Evolutionary conservation across 805 yeast species (phyloP).

Genomic region (Saturnispora silvae): DNA sequence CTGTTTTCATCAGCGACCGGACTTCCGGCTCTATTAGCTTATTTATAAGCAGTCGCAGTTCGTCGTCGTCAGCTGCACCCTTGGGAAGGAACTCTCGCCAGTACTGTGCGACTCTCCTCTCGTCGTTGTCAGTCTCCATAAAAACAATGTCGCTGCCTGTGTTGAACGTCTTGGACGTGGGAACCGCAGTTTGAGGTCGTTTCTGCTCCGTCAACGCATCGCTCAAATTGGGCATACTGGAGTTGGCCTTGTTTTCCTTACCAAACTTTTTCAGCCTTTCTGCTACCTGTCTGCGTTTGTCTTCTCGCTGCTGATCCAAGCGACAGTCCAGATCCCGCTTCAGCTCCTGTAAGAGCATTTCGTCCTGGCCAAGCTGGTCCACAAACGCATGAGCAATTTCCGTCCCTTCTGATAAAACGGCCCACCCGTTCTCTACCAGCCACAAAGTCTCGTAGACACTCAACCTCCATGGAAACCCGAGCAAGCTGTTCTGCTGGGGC

Average conservation of each 20-base stretch:
- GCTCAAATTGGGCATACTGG: constrained; percentile 13
- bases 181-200: constrained; percentile 2
- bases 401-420: constrained; percentile 11
- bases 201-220: constrained; percentile 7
- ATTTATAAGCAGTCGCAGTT: too few relatives aligned
- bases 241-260: constrained; percentile 6
- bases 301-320: constrained; percentile 10
- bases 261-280: constrained; percentile 12
- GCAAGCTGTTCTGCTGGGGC: constrained; percentile 88
- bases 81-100: constrained; percentile 2
- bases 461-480: constrained; percentile 73
- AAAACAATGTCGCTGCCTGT: constrained; percentile 13
- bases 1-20: constrained; percentile 2
- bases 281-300: constrained; percentile 9
- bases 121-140: constrained; percentile 15
- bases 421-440: constrained; percentile 32
- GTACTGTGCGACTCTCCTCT: constrained; percentile 4
- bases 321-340: constrained; percentile 8
- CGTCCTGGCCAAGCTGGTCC: constrained; percentile 2
- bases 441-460: constrained; percentile 65
- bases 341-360: constrained; percentile 1
- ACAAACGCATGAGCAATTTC: constrained; percentile 1
- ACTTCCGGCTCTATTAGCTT: constrained; percentile 5
- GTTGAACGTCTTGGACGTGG: not conserved
- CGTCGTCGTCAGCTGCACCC: not conserved